Base-by-base conservation (phyloP, 176 grass and related monocot species). In the Melocanna baccifera region DNA sequence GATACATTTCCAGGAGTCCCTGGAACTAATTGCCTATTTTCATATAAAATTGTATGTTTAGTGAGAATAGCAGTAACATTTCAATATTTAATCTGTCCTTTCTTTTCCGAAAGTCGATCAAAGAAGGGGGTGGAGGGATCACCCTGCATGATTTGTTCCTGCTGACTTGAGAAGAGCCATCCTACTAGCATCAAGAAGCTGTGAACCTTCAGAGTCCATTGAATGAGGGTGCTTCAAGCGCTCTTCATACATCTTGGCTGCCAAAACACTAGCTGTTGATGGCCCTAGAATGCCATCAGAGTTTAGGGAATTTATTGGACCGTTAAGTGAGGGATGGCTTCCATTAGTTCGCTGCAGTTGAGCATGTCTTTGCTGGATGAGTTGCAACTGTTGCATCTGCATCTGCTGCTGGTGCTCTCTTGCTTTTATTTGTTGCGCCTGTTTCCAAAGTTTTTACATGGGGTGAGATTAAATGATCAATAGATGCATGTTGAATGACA, bases 241-340 rank as follows among this genome's bases (percentile, higher is more conserved):
- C 50, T 98, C 95, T 92, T 98, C 95, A 45, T 98, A 98, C 85
- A 98, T 94, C 85, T 94, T 98, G 62, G 92, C 95, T 82, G 95
- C 95, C 52, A 98, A 93, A 67, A 93, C 88, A 88, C 92, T 98
- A 77, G 95, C 92, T 75, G 95, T 93, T 53, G 95, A 91, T 53
- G 88, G 88, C 11, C 91, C 95, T 67, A 94, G 74, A 91, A 98
- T 89, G 48, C 91, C 85, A 62, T 98, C 92, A 51, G 95, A 88
- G 39, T 95, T 98, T 75, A 89, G 75, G 34, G 88, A 65, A 67
- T 86, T 97, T 76, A 98, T 87, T 63, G 92, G 81, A 67, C 92
- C 86, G 61, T 84, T 93, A 86, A 93, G 92, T 73, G 91, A 91
- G 82, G 59, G 88, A 57, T 93, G 91, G 26, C 78, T 82, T 14